These are phyloP conservation scores for Margaritispora aquatica DNA, from an alignment of 495 filamentous ascomycete species.

Conservation along the genomic window DNA sequence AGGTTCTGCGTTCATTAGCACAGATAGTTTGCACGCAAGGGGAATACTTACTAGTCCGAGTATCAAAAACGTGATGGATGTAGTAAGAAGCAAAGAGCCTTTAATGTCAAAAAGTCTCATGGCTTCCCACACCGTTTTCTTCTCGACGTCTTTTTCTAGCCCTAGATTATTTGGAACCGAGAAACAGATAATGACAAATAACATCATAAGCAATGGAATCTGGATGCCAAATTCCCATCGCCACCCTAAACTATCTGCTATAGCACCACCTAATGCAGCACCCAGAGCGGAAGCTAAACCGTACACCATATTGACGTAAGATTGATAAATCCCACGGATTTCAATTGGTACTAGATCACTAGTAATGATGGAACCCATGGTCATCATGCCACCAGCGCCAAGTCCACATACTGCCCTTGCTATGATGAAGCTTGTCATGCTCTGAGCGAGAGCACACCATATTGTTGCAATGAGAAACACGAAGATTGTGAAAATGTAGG, in stretches of 20 bases:
- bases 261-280: constrained; percentile 63
- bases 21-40: background rate
- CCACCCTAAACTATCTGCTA: constrained; percentile 72
- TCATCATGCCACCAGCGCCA: constrained; percentile 67
- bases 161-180: constrained; percentile 59
- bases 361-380: constrained; percentile 65
- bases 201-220: constrained; percentile 55
- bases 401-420: constrained; percentile 69
- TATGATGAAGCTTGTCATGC: constrained; percentile 65
- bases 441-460: constrained; percentile 68
- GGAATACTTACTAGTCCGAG: constrained; percentile 51
- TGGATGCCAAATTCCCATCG: constrained; percentile 60
- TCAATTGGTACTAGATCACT: constrained; percentile 73
- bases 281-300: constrained; percentile 58
- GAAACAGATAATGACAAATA: constrained; percentile 46
- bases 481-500: constrained; percentile 56
- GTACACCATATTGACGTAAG: constrained; percentile 65
- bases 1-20: constrained; percentile 45
- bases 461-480: constrained; percentile 61
- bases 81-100: constrained; percentile 60
- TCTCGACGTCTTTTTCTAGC: constrained; percentile 39
- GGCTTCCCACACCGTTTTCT: constrained; percentile 45
- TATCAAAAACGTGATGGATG: constrained; percentile 59
- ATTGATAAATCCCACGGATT: constrained; percentile 65
- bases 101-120: constrained; percentile 62